phyloP scores from a whole-genome alignment of 1,284 basidiomycete species.

The Laetiporus sulphureus region DNA sequence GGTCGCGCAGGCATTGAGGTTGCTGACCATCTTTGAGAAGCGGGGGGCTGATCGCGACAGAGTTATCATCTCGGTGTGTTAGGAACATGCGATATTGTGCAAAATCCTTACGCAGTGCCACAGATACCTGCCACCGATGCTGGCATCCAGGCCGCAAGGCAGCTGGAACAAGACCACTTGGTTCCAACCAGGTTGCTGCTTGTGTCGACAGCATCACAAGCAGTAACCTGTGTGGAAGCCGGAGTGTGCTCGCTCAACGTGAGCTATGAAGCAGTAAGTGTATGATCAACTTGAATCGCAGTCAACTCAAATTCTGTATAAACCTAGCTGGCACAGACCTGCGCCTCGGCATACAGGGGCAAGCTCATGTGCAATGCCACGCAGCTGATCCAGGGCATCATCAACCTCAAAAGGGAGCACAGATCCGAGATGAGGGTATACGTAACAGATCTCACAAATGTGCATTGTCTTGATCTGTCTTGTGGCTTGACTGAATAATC shows the following conservation, averaged over 20 bases:
- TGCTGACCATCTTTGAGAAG: constrained; percentile 34
- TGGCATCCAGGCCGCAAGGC: constrained; percentile 42
- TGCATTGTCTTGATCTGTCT: too few species aligned
- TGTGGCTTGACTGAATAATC: too few species aligned
- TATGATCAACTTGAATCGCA: too few species aligned
- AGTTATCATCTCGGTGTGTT: constrained; percentile 45
- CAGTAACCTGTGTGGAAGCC: constrained; percentile 45
- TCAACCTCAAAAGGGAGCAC: too few species aligned
- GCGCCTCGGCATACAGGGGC: too few species aligned
- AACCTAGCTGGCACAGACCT: too few species aligned
- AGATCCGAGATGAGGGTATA: too few species aligned
- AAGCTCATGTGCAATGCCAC: too few species aligned
- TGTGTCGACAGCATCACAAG: constrained; percentile 47
- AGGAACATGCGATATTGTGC: neutral
- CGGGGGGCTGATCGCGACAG: constrained; percentile 32
- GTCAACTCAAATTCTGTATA: too few species aligned
- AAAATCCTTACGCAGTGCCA: constrained; percentile 1
- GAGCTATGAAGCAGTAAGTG: constrained; percentile 40
- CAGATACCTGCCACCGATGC: constrained; percentile 54
- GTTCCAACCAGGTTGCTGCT: constrained; percentile 44
- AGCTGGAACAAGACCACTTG: constrained; percentile 30
- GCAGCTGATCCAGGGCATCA: too few species aligned
- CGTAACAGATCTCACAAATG: too few species aligned
- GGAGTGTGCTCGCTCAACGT: constrained; percentile 42
- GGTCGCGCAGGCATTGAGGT: constrained; percentile 32